phyloP scores from a whole-genome alignment of 176 grass and related monocot species.

The Hsuehochloa calcarea region DNA sequence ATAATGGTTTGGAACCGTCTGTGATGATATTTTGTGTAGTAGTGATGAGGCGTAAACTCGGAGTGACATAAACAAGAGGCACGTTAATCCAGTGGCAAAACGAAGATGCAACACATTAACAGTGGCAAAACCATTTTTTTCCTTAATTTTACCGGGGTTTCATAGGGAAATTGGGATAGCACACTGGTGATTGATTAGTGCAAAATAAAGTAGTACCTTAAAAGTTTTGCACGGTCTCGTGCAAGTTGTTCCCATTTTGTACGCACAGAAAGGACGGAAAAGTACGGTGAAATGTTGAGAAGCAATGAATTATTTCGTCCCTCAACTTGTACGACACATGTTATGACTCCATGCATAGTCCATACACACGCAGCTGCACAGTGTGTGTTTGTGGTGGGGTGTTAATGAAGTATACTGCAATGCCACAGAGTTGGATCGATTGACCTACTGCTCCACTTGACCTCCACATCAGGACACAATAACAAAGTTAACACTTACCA shows the following conservation, averaged over 20 bases:
- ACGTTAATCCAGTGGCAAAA: no score
- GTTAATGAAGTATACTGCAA: background rate
- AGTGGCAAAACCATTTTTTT: no score
- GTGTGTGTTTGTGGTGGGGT: background rate
- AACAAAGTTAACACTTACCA: background rate
- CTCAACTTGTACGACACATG: background rate
- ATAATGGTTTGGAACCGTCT: no score
- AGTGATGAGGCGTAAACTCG: no score
- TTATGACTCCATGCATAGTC: background rate
- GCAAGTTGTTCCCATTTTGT: background rate
- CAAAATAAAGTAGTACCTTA: no score
- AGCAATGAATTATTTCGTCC: background rate
- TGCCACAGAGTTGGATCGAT: background rate
- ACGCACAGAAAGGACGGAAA: background rate
- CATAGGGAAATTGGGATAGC: no score
- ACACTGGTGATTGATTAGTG: no score
- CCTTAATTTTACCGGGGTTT: no score
- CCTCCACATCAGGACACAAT: background rate
- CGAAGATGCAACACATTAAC: no score
- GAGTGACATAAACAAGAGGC: no score
- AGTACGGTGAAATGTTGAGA: background rate
- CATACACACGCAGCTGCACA: background rate
- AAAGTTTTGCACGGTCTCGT: background rate
- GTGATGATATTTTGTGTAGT: no score
- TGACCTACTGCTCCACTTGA: background rate